Evolutionary conservation across 1,284 basidiomycete species (phyloP), one percentile per base, ranked within the genome.

Genomic region (Porogramme epimiltina): DNA sequence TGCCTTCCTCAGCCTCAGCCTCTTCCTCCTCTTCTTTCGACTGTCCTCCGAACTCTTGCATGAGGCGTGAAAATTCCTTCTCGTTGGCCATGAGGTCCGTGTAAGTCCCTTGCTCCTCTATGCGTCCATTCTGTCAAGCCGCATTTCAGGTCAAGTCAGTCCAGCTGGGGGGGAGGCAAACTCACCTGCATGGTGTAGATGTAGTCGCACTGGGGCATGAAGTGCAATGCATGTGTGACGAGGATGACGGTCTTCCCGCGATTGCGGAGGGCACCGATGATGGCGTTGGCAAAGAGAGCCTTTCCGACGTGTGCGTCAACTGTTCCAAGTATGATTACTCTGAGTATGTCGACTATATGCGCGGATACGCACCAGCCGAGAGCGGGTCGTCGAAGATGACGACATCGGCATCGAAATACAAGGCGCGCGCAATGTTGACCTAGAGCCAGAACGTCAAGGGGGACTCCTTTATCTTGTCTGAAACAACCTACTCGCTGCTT

Each of bases 201-300:
- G 56, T 82, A 80, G 65, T 87, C 83, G 54, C 82, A 84, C 47
- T 80, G 75, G 0, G 84, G 81, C 4, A 90, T 73, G 69, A 91
- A 86, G 66, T 90, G 87, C 4, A 90, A 69, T 0, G 86, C 86
- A 61, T 91, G 87, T 0, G 88, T 91, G 47, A 89, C 87, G 38
- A 87, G 73, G 25, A 84, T 75, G 20, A 87, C 80, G 0, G 87
- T 86, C 68, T 87, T 86, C 43, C 84, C 85, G 26, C 68, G 69
- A 38, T 70, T 69, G 4, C 77, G 74, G n/a, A 87, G 75, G 0
- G 70, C 65, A 4, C 77, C 76, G 23, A 85, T 60, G 56, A 90
- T 85, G 15, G 84, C 87, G 53, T 85, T 76, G 39, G 83, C 75
- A 65, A 91, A 89, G 5, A 91, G 73, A 2, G 81, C 74, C 60